Conservation (phyloP, 2,329 filamentous ascomycete genomes). For the Cladosporium sp. region DNA sequence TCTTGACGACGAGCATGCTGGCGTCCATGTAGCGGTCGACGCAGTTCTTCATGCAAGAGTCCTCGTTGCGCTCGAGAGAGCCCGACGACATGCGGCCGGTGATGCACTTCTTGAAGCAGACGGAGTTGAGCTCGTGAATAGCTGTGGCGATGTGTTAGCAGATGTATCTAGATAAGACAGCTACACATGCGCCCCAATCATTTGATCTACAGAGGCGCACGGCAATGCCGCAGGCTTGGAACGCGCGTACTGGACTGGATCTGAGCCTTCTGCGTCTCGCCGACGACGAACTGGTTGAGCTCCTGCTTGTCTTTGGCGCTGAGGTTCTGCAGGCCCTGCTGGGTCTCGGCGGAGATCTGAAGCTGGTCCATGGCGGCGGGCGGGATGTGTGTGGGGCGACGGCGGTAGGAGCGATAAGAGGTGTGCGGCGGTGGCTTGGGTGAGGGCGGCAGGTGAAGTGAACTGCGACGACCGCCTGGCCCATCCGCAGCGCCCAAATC, state of each 20-base stretch:
- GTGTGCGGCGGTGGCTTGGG: neutral
- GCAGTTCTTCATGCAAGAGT: constrained; percentile 82
- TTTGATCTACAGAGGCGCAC: neutral
- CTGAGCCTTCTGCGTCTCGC: constrained; percentile 78
- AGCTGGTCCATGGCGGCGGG: constrained; percentile 22
- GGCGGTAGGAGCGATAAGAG: neutral
- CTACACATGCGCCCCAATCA: neutral
- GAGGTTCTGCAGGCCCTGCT: constrained; percentile 23
- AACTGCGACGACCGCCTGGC: constrained; percentile 2
- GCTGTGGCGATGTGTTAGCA: neutral
- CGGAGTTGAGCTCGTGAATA: constrained; percentile 44
- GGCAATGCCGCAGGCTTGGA: neutral
- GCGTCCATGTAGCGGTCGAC: constrained; percentile 91
- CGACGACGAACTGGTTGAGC: constrained; percentile 76
- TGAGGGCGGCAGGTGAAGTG: neutral
- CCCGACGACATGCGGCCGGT: constrained; percentile 64
- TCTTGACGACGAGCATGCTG: constrained; percentile 75
- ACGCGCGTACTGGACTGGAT: constrained; percentile 45
- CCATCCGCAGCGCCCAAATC: neutral
- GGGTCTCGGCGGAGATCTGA: constrained; percentile 23
- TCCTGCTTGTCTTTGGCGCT: constrained; percentile 57
- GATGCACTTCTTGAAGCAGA: constrained; percentile 94
- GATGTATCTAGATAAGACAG: neutral
- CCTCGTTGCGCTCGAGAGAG: constrained; percentile 69
- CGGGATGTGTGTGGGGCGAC: neutral